These are phyloP conservation scores for Lactifluus piperatus DNA, from an alignment of 768 basidiomycete genomes.

Conservation along the genomic window DNA sequence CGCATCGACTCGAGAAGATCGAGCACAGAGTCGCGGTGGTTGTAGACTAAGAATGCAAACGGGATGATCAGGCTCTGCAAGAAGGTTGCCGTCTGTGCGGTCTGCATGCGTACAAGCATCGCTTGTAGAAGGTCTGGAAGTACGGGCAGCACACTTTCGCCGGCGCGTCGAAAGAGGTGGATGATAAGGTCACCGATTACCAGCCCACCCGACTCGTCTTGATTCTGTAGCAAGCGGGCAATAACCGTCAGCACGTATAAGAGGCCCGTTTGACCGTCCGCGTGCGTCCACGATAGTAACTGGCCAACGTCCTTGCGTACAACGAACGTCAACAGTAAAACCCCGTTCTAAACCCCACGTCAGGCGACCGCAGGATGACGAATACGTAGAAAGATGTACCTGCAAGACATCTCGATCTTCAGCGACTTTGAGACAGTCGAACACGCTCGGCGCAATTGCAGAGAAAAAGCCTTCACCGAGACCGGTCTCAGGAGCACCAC, in stretches of 20 bases:
- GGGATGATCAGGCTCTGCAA: constrained; percentile 89
- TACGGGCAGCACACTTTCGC: constrained; percentile 71
- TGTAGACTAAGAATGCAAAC: constrained; percentile 87
- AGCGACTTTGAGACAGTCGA: constrained; percentile 54
- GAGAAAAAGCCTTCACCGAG: constrained; percentile 79
- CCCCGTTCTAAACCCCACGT: constrained; percentile 46
- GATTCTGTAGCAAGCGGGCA: constrained; percentile 63
- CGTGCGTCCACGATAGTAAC: constrained; percentile 66
- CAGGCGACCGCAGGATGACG: not conserved
- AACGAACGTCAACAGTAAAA: constrained; percentile 70
- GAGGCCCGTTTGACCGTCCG: constrained; percentile 63
- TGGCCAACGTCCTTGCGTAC: constrained; percentile 84
- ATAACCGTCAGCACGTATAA: constrained; percentile 67
- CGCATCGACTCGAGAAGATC: constrained; percentile 62
- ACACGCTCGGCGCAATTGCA: constrained; percentile 63
- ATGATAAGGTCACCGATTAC: constrained; percentile 94
- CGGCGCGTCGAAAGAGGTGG: constrained; percentile 79
- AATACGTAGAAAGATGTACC: constrained; percentile 30
- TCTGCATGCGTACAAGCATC: constrained; percentile 71
- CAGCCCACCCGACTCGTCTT: constrained; percentile 88
- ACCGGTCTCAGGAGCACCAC: constrained; percentile 51
- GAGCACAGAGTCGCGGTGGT: constrained; percentile 75
- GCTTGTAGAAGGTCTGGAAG: constrained; percentile 82
- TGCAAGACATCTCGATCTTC: constrained; percentile 86
- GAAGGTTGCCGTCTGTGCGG: constrained; percentile 86